A percentile compares a stretch with the other conserved stretches of the same genome.
These are phyloP conservation scores for Globisporangium abappressorium DNA, from an alignment of 352 stramenopile species.

Conservation along the genomic window DNA sequence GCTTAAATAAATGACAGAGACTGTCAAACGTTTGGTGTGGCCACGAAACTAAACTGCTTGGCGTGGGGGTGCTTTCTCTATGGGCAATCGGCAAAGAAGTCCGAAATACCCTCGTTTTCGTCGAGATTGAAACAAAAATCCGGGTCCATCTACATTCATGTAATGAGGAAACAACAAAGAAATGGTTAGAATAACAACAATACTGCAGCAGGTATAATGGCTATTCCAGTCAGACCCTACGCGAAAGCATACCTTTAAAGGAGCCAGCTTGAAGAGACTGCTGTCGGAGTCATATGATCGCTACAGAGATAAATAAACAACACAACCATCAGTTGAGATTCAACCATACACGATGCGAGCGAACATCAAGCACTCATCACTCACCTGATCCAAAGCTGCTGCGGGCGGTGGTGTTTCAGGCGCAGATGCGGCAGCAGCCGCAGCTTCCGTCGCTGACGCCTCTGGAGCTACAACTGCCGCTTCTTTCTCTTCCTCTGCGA, in stretches of 20 bases:
- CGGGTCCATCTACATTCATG: slow-evolving; percentile 55
- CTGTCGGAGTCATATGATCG: slow-evolving; percentile 83
- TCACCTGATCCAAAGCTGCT: slow-evolving; percentile 58
- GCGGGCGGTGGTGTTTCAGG: slow-evolving; percentile 23
- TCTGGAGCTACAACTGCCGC: slow-evolving; percentile 11
- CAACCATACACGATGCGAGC: neutral
- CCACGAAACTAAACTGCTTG: slow-evolving; percentile 16
- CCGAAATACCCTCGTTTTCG: slow-evolving; percentile 83
- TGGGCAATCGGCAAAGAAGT: slow-evolving; percentile 82
- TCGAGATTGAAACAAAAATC: slow-evolving; percentile 90
- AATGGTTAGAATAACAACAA: neutral
- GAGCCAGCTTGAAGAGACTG: slow-evolving; percentile 81
- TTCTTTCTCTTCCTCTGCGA: slow-evolving; percentile 36
- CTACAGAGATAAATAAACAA: slow-evolving; percentile 21
- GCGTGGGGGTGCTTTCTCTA: slow-evolving; percentile 25
- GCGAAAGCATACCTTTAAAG: slow-evolving; percentile 59
- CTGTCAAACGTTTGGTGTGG: slow-evolving; percentile 12
- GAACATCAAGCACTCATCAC: neutral
- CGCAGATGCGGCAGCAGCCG: slow-evolving; percentile 16
- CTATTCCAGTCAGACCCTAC: neutral
- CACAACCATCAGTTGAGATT: neutral
- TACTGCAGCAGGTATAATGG: neutral
- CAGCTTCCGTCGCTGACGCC: neutral
- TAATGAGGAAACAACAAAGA: neutral
- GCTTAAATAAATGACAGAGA: slow-evolving; percentile 27